These are phyloP conservation scores for Zymoseptoria pseudotritici DNA, from an alignment of 2,329 filamentous ascomycete genomes.

Conservation along the genomic window DNA sequence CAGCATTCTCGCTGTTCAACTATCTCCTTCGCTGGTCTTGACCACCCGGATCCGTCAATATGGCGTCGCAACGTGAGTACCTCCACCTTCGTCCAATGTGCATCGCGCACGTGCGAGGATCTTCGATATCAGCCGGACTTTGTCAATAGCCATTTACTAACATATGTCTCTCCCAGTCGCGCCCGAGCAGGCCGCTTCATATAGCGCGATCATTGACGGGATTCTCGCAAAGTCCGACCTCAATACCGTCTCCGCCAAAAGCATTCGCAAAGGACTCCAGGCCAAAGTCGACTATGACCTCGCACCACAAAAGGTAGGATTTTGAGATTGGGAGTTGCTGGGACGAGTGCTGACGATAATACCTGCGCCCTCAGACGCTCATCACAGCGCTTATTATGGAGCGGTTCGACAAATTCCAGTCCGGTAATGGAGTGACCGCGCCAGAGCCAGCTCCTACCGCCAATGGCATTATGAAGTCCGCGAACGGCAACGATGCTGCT, in stretches of 20 bases:
- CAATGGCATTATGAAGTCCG: constrained; percentile 23
- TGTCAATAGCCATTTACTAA: background rate
- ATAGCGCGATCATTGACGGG: constrained; percentile 54
- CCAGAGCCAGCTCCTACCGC: constrained; percentile 34
- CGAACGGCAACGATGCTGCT: constrained; percentile 11
- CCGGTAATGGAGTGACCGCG: constrained; percentile 14
- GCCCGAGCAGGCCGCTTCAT: constrained; percentile 24
- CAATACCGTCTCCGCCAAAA: constrained; percentile 58
- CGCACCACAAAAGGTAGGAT: constrained; percentile 51
- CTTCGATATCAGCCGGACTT: background rate
- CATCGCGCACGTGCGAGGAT: background rate
- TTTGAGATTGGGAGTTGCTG: background rate
- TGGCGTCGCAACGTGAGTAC: background rate
- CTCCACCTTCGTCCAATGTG: background rate
- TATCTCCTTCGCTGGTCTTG: background rate
- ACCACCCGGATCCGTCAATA: background rate
- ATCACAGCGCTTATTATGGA: constrained; percentile 43
- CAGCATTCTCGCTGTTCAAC: background rate
- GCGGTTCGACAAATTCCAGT: constrained; percentile 44
- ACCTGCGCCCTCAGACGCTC: constrained; percentile 29
- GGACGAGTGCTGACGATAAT: constrained; percentile 1
- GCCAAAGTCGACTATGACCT: constrained; percentile 55
- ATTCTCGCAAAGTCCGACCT: constrained; percentile 55
- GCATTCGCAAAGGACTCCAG: constrained; percentile 57
- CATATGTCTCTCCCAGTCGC: constrained; percentile 17